Evolutionary conservation across 2,329 filamentous ascomycete species (phyloP).

Genomic region (Fusarium stilboides): DNA sequence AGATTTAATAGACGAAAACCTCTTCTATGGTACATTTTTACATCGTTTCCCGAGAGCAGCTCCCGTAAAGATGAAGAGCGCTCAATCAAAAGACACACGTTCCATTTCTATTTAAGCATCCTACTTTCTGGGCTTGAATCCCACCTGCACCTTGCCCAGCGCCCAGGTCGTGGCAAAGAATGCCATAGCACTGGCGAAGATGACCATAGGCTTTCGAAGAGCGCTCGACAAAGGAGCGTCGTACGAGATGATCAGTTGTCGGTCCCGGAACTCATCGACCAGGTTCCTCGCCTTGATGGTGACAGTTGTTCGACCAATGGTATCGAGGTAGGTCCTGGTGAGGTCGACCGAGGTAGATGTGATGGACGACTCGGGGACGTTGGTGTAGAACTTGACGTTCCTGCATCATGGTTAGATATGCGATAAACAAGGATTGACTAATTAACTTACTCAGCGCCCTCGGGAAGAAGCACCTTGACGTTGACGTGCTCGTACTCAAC

Average conservation of each 20-base stretch:
- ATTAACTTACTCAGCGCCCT: conserved; percentile 83
- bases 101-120: conserved; percentile 29
- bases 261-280: conserved; percentile 90
- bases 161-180: conserved; percentile 83
- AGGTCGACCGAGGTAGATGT: conserved; percentile 71
- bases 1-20: conserved; percentile 24
- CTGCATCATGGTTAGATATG: conserved; percentile 65
- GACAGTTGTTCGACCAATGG: conserved; percentile 86
- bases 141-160: conserved; percentile 84
- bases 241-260: conserved; percentile 88
- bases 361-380: conserved; percentile 76
- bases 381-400: conserved; percentile 83
- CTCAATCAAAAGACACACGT: conserved; percentile 21
- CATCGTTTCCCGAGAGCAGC: conserved; percentile 33
- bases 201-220: conserved; percentile 87
- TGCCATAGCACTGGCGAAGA: conserved; percentile 80
- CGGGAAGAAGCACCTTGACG: conserved; percentile 87
- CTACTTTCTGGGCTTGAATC: conserved; percentile 72
- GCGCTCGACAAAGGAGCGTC: conserved; percentile 82
- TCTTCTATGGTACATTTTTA: conserved; percentile 49
- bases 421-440: neutral
- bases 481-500: conserved; percentile 87
- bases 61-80: conserved; percentile 20
- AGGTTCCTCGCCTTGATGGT: conserved; percentile 87
- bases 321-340: conserved; percentile 96